A percentile compares a stretch with the other conserved stretches of the same genome.
Evolutionary conservation across 305 asterid species (phyloP).

Genomic region (Solanum chacoense): DNA sequence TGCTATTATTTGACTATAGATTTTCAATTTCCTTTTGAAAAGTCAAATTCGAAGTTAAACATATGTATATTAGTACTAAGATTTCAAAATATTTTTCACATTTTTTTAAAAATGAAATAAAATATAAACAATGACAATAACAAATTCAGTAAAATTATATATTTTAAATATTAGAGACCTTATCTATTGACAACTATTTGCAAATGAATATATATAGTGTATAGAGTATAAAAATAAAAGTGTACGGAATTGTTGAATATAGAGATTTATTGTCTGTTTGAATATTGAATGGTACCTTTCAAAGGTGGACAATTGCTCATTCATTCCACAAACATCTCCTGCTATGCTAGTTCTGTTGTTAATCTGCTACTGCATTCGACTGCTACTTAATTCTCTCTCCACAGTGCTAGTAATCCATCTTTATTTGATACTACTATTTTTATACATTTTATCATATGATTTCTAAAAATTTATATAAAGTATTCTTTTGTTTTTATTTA

Average conservation of each 20-base stretch:
- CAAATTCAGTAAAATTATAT: too few relatives aligned
- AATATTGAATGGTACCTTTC: neutral
- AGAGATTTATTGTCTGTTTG: neutral
- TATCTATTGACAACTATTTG: too few relatives aligned
- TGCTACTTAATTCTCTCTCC: neutral
- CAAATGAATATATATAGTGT: neutral
- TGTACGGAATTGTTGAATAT: neutral
- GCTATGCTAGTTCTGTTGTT: neutral
- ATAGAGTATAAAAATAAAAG: neutral
- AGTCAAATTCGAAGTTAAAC: neutral
- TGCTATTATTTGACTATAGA: neutral
- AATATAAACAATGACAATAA: too few relatives aligned
- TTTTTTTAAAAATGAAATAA: accelerated
- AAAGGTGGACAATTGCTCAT: neutral
- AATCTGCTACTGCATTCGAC: neutral
- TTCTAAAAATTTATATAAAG: neutral
- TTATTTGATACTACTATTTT: neutral
- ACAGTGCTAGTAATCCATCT: neutral
- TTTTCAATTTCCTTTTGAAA: neutral
- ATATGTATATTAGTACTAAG: neutral
- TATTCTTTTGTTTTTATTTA: too few relatives aligned
- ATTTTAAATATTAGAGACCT: too few relatives aligned
- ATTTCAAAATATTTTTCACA: neutral
- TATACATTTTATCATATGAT: neutral
- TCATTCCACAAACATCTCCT: neutral